Conservation (phyloP, 768 basidiomycete species). For the Baorangia bicolor region DNA sequence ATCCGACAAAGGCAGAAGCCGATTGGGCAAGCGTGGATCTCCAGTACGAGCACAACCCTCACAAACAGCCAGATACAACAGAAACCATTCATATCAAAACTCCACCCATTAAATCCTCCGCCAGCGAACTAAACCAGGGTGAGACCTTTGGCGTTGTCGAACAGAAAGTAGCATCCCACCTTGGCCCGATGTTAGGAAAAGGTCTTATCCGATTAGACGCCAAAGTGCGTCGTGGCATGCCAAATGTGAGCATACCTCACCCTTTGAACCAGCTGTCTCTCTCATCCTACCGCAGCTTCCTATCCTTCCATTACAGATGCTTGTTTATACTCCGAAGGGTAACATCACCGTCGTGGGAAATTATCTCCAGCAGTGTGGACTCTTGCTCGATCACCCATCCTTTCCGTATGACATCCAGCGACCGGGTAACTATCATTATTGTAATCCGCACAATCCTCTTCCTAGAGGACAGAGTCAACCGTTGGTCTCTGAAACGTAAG, state of each 20-base stretch:
- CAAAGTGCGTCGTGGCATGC: no score
- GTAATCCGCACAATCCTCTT: constrained; percentile 86
- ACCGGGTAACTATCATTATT: constrained; percentile 63
- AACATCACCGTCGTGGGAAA: constrained; percentile 82
- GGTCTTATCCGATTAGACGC: no score
- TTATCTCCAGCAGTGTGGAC: no score
- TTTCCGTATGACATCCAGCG: no score
- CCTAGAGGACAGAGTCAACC: constrained; percentile 57
- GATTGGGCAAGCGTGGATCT: constrained; percentile 72
- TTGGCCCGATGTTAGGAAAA: no score
- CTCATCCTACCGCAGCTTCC: constrained; percentile 54
- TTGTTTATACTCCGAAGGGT: constrained; percentile 92
- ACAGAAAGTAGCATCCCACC: constrained; percentile 80
- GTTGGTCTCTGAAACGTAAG: no score
- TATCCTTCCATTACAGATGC: constrained; percentile 78
- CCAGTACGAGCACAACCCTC: constrained; percentile 63
- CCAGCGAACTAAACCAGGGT: constrained; percentile 54
- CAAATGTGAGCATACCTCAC: no score
- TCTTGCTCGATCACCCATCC: no score
- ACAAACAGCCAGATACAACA: constrained; percentile 48
- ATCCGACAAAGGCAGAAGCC: constrained; percentile 39
- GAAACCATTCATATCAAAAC: no score
- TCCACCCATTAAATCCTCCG: constrained; percentile 48
- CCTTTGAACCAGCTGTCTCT: constrained; percentile 16
- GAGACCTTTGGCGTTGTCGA: constrained; percentile 83